Evolutionary conservation across 1,284 basidiomycete species (phyloP).

Genomic region (Serendipita sp.): DNA sequence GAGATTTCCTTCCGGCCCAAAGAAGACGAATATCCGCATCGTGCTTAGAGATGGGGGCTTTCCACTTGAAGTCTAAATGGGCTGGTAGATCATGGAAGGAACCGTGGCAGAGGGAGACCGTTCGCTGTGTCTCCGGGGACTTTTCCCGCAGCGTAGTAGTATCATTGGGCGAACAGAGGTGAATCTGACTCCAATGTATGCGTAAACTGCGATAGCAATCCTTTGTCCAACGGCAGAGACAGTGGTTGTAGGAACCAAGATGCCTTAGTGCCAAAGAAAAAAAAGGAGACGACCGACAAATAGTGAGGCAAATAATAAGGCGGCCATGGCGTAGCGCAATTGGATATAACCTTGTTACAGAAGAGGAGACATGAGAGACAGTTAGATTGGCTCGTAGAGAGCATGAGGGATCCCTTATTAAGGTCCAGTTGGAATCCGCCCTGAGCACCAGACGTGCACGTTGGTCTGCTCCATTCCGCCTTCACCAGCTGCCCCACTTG

Average conservation of each 20-base stretch:
- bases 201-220: conserved; percentile 6
- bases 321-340: too few relatives aligned
- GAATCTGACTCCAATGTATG: neutral
- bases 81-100: neutral
- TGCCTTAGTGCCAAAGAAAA: neutral
- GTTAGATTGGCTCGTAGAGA: too few relatives aligned
- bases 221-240: neutral
- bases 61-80: neutral
- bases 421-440: too few relatives aligned
- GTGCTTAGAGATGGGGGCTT: conserved; percentile 7
- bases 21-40: neutral
- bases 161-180: neutral
- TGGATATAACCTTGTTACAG: too few relatives aligned
- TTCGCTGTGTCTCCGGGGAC: conserved; percentile 6
- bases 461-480: neutral
- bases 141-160: neutral
- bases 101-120: neutral
- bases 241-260: neutral
- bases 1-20: neutral
- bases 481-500: neutral
- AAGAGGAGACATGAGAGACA: too few relatives aligned
- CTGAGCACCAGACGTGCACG: neutral
- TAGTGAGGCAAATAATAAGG: too few relatives aligned
- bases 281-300: neutral
- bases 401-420: too few relatives aligned